phyloP scores from a whole-genome alignment of 2,329 filamentous ascomycete genomes.

The Macroventuria anomochaeta region DNA sequence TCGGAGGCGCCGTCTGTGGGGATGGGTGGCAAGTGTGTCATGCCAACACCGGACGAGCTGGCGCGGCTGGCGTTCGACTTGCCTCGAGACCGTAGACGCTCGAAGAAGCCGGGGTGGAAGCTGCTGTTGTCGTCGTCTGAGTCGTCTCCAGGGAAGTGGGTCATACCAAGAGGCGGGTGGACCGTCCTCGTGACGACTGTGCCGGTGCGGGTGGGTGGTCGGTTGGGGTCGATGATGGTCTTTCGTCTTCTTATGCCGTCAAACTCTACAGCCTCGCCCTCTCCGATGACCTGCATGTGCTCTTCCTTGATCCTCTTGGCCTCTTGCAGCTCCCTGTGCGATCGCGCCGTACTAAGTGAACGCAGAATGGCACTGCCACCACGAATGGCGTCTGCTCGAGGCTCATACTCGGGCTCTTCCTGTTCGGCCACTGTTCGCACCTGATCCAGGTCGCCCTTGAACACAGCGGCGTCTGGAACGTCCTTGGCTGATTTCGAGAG shows the following conservation, averaged over 20 bases:
- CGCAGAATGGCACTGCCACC: slow-evolving; percentile 88
- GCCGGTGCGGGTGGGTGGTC: slow-evolving; percentile 32
- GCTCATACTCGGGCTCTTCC: slow-evolving; percentile 94
- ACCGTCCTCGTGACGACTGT: slow-evolving; percentile 57
- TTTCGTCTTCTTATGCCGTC: slow-evolving; percentile 83
- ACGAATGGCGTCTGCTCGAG: slow-evolving; percentile 94
- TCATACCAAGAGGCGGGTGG: slow-evolving; percentile 87
- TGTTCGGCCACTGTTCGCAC: slow-evolving; percentile 94
- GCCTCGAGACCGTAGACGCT: slow-evolving; percentile 43
- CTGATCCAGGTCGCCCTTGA: slow-evolving; percentile 91
- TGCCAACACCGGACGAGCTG: slow-evolving; percentile 24
- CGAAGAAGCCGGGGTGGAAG: slow-evolving; percentile 59
- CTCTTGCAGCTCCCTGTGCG: slow-evolving; percentile 81
- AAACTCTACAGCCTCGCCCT: slow-evolving; percentile 86
- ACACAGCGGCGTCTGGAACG: slow-evolving; percentile 90
- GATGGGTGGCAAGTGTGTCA: slow-evolving; percentile 32
- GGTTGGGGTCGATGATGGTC: slow-evolving; percentile 59
- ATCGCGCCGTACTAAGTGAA: slow-evolving; percentile 75
- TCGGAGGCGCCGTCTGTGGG: slow-evolving; percentile 31
- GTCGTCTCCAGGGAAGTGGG: slow-evolving; percentile 75
- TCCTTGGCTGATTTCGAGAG: slow-evolving; percentile 99
- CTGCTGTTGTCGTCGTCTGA: slow-evolving; percentile 45
- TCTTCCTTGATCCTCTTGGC: slow-evolving; percentile 80
- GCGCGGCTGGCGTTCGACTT: slow-evolving; percentile 41
- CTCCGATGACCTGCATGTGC: slow-evolving; percentile 77